Base-by-base conservation (phyloP, 129 eudicot species). In the Centrapalus pauciflorus region DNA sequence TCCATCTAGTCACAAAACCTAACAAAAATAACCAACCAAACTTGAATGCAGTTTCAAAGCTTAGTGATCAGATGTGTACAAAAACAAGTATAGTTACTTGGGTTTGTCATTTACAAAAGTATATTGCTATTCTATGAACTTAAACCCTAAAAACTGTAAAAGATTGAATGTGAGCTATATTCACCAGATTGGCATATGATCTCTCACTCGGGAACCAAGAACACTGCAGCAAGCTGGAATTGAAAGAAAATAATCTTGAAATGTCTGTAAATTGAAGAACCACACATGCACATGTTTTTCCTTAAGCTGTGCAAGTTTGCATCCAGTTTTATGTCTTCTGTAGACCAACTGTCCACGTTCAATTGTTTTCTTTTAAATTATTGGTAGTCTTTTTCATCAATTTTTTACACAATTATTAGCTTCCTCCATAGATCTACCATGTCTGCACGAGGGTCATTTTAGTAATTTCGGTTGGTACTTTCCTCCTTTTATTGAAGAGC, bases 261-360 rank as follows among this genome's bases (percentile, higher is more conserved):
- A 62, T 59, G 51, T 48, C 34, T 62, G 35, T 72, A 26, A 37
- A 64, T 13, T 40, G 37, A 43, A 38, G n/a, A 73, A 64, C 32
- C 27, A 29, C 45, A 73, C 49, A 55, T 43, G 70, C 79, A 74
- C 79, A 66, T 74, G 73, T 65, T 55, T 55, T 38, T 13, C 79
- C 73, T 56, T 74, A 66, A 66, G 4, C 25, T 33, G 26, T 60
- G 75, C 73, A 50, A 60, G 32, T 17, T 76, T 59, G 70, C 85
- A 69, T 84, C 74, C 52, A 58, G 77, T 70, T 20, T 71, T 57
- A 64, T 45, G 59, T 64, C 43, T 50, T 51, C 32, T 45, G 58
- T 46, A 54, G 60, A 80, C 85, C 80, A 79, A 83, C 85, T 77
- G 77, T 72, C 75, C 81, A 86, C 45, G 86, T 74, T 74, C 71